Conservation (phyloP, 2,329 filamentous ascomycete genomes). For the Cercospora sesami region DNA sequence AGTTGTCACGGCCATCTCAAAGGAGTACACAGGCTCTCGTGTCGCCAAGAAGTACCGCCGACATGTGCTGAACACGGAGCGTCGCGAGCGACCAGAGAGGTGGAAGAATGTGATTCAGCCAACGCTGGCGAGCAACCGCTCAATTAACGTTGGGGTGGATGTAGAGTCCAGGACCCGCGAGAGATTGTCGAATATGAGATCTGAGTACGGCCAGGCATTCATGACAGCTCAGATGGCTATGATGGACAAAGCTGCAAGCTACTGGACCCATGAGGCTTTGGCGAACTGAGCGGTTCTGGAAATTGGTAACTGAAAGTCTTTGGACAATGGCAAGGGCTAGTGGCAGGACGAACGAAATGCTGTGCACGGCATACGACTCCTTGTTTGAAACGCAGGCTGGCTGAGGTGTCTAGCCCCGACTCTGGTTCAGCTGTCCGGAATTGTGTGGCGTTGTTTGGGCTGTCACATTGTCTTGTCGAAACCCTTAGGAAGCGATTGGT, state of each 20-base stretch:
- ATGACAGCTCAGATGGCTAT: background rate
- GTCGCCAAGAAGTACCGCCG: background rate
- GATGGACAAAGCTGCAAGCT: background rate
- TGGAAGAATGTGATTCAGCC: background rate
- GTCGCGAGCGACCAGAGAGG: background rate
- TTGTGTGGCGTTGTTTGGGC: too few relatives aligned
- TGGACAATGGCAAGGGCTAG: too few relatives aligned
- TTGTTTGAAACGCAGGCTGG: too few relatives aligned
- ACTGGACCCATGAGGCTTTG: background rate
- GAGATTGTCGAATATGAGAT: background rate
- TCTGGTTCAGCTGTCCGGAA: too few relatives aligned
- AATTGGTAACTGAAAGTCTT: too few relatives aligned
- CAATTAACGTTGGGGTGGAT: background rate
- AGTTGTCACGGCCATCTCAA: background rate
- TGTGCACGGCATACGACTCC: too few relatives aligned
- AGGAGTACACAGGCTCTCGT: background rate
- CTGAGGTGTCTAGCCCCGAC: too few relatives aligned
- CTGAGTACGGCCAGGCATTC: background rate
- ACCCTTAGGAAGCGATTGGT: too few relatives aligned
- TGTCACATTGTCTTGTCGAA: too few relatives aligned
- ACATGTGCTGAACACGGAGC: background rate
- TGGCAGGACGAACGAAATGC: too few relatives aligned
- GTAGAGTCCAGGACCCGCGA: background rate
- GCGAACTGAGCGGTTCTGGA: background rate
- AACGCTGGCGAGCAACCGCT: background rate